Percentiles rank a stretch among this genome's conserved stretches.
phyloP scores from a whole-genome alignment of 768 basidiomycete species.

The Thelephora ganbajun region DNA sequence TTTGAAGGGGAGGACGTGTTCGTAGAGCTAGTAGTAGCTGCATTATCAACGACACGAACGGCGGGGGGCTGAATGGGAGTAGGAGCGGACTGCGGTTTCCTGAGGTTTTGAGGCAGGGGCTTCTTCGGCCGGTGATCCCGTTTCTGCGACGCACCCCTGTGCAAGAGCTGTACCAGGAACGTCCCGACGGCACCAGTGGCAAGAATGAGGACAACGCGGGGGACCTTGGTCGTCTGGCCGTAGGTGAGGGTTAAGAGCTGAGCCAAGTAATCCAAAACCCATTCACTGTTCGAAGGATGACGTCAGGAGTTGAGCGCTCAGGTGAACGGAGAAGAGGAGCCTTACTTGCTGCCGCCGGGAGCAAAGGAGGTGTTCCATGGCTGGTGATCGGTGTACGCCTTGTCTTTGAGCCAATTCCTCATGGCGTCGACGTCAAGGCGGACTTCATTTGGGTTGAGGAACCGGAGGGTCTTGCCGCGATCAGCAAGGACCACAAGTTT shows the following conservation, averaged over 20 bases:
- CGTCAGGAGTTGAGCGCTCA: background rate
- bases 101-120: constrained; percentile 1
- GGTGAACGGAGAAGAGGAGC: constrained; percentile 3
- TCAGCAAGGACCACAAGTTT: constrained; percentile 56
- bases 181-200: constrained; percentile 53
- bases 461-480: constrained; percentile 68
- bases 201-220: constrained; percentile 61
- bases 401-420: constrained; percentile 50
- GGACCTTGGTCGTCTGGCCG: constrained; percentile 35
- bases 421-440: constrained; percentile 45
- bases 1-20: constrained; percentile 1
- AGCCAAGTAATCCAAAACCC: constrained; percentile 47
- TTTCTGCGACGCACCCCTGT: constrained; percentile 15
- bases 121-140: constrained; percentile 2
- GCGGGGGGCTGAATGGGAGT: background rate
- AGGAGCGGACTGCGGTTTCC: constrained; percentile 2
- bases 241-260: constrained; percentile 35
- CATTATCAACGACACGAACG: background rate
- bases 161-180: constrained; percentile 52
- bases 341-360: constrained; percentile 66
- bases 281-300: constrained; percentile 36
- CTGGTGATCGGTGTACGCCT: constrained; percentile 45
- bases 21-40: background rate
- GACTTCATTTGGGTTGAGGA: constrained; percentile 54
- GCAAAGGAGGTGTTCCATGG: constrained; percentile 59